Evolutionary conservation across 1,284 basidiomycete species (phyloP), one percentile per base, ranked within the genome.

Genomic region (Apiotrichum akiyoshidainum): DNA sequence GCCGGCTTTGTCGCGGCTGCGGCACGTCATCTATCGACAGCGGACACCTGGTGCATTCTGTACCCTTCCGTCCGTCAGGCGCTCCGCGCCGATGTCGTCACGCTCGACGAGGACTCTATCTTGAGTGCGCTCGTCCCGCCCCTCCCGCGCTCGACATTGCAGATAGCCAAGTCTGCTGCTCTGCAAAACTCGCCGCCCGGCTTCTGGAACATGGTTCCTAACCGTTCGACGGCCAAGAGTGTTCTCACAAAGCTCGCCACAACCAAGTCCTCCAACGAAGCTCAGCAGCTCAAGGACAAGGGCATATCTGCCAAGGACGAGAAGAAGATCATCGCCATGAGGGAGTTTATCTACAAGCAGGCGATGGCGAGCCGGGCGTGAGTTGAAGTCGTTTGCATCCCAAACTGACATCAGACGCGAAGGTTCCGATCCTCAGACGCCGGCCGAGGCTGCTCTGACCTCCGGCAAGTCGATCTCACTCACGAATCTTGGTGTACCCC

Each of bases 31-130:
- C 82, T 95, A 10, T 87, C 89, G 0, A 75, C 81, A 2, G 90
- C 90, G 46, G 96, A 99, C 70, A 86, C 91, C 12, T 99, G 96
- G 96, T 95, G 93, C 68, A 91, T 97, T 46, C 76, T 98, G 3
- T 99, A 99, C 69, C 94, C 95, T 0, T 89, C 88, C 0, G 76
- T 99, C 41, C 85, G 91, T 41, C 87, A 92, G 60, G 85, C 94
- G 57, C 80, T 99, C 45, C 87, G 87, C 47, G 89, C 87, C 1
- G 96, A 99, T 68, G 81, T 98, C n/a, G 83, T 82, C 9, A 81
- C 83, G 1, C 84, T 98, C 45, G 85, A 88, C 51, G 90, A 90
- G 63, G 81, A 83, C 55, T 86, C 84, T 44, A 74, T 99, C 33
- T 78, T 97, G 26, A 81, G 83, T 41, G 84, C 87, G 5, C 81